Evolutionary conservation across 2,329 filamentous ascomycete species (phyloP), one percentile per base, ranked within the genome.

Genomic region (Ambrosiella xylebori): DNA sequence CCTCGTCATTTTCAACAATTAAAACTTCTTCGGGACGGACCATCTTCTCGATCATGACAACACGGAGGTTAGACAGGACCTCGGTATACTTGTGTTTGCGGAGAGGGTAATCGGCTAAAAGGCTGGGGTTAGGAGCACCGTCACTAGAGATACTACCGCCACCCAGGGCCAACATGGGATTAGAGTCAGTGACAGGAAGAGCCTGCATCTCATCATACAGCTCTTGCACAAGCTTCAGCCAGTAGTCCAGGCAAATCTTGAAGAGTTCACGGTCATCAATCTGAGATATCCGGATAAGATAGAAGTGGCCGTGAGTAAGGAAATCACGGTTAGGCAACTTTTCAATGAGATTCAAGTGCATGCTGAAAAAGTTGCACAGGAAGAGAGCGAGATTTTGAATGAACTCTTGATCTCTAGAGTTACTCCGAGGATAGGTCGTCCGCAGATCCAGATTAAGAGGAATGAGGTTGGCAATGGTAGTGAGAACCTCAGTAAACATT

Each of bases 31-130:
- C 93, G 0, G 93, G 93, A 49, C 90, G 82, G 38, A 98, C 93
- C 93, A 98, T 98, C 77, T 96, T 96, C 74, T 98, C 93, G 62
- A 98, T 97, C 93, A 98, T 98, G 63, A 98, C 93, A 27, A 91
- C 86, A 64, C 93, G 85, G 59, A 98, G 77, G 69, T 95, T 97
- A 8, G 91, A 91, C 54, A 98, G 75, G 17, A 98, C 86, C 68
- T 96, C 89, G 63, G 85, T 84, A 71, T 97, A 98, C 73, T 96
- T 97, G 78, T 98, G 91, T 75, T 98, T 98, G 61, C 94, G 84
- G 50, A 98, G 79, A 11, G 91, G 89, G 66, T 95, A 95, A 70
- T 89, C 95, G 65, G 84, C 84, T 62, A 97, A 76, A n/a, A 91
- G 75, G 56, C 76, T 80, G 1, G 91, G 88, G 68, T 95, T 89